Evolutionary conservation across 1,139 yeast genomes (phyloP).

Genomic region (Candida sanyaensis): DNA sequence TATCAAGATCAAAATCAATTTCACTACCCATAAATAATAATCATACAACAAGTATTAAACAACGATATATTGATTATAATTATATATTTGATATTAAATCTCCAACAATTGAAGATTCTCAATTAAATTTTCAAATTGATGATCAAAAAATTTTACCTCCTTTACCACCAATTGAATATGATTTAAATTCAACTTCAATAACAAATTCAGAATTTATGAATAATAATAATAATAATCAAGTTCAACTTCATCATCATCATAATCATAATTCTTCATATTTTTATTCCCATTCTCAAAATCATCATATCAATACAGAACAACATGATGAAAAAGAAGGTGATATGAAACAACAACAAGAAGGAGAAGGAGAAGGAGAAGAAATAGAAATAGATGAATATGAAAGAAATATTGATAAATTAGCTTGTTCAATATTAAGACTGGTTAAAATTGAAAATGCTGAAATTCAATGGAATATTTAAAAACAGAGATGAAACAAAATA

Average conservation of each 20-base stretch:
- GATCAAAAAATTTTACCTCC: slow-evolving; percentile 10
- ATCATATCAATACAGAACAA: no score
- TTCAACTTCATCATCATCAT: no score
- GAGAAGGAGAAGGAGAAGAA: not conserved
- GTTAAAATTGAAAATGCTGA: slow-evolving; percentile 18
- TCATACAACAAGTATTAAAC: not conserved
- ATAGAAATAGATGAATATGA: not conserved
- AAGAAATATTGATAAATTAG: slow-evolving; percentile 18
- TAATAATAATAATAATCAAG: no score
- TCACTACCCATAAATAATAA: not conserved
- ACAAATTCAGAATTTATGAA: not conserved
- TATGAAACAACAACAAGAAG: not conserved
- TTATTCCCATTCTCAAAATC: no score
- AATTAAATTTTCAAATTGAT: not conserved
- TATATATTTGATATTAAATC: slow-evolving; percentile 1
- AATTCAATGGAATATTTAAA: slow-evolving; percentile 22
- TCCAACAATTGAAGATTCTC: not conserved
- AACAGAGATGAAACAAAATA: no score
- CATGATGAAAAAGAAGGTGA: not conserved
- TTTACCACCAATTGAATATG: slow-evolving; percentile 6
- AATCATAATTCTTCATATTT: not conserved
- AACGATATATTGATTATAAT: not conserved
- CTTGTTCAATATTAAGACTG: slow-evolving; percentile 21
- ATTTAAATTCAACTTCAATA: not conserved
- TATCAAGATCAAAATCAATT: slow-evolving; percentile 1